Conservation (phyloP, 1,284 basidiomycete species). For the Cystobasidium sp. region DNA sequence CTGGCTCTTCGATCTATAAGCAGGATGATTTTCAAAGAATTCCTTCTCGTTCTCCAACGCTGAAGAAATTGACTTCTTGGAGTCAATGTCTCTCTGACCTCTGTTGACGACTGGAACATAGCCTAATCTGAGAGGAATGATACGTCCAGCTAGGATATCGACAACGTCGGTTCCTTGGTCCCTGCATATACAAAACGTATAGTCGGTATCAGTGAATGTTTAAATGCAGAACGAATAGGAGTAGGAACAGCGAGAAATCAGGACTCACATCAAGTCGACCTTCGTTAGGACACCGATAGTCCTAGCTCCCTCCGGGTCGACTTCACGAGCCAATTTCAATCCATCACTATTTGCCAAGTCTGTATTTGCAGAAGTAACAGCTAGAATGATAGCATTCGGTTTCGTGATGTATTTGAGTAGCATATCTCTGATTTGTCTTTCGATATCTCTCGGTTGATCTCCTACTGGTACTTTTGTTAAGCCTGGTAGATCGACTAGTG, state of each 20-base stretch:
- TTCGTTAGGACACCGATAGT: constrained; percentile 98
- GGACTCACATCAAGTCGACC: constrained; percentile 88
- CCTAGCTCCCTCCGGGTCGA: constrained; percentile 90
- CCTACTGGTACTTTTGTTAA: constrained; percentile 93
- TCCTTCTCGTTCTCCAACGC: constrained; percentile 87
- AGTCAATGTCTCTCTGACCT: constrained; percentile 94
- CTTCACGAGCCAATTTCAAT: constrained; percentile 91
- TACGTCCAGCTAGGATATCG: constrained; percentile 94
- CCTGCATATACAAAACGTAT: constrained; percentile 60
- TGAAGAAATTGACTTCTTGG: constrained; percentile 76
- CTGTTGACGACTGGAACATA: constrained; percentile 98
- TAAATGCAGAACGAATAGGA: neutral
- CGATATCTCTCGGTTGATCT: constrained; percentile 96
- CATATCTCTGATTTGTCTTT: constrained; percentile 97
- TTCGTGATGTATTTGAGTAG: constrained; percentile 92
- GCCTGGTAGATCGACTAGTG: constrained; percentile 94
- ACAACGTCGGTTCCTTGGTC: constrained; percentile 96
- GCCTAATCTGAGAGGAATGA: constrained; percentile 89
- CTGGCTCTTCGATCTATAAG: constrained; percentile 89
- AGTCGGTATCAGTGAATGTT: neutral
- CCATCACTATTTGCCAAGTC: constrained; percentile 99
- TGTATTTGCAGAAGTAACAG: constrained; percentile 93
- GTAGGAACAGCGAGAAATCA: neutral
- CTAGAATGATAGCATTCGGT: constrained; percentile 79
- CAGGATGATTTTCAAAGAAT: constrained; percentile 91